Base-by-base conservation (phyloP, 345 rosid species). In the Pugionium dolabratum region DNA sequence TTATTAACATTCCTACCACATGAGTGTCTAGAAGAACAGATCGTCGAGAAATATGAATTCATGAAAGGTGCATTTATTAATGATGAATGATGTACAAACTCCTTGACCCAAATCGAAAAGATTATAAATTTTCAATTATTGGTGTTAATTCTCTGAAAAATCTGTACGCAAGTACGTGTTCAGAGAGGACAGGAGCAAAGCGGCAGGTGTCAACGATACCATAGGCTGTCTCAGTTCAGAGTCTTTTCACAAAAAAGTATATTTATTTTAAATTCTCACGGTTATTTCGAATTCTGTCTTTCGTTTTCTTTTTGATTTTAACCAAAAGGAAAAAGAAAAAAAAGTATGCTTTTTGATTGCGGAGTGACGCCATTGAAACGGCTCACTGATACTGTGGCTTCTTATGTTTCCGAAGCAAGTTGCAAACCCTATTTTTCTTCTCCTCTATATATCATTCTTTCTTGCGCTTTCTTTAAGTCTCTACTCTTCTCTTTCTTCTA, bases 191-290 rank as follows among this genome's bases (percentile, higher is more conserved):
- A 70, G 77, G 79, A 71, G 68, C 50, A 39, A 54, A 54, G 68
- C 52, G 73, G 77, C 81, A 81, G 83, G 83, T 87, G 83, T 65
- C 86, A 48, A 55, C 2, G 39, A 62, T 75, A 58, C 58, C 66
- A 59, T 45, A 41, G 81, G 62, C 71, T 68, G 43, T 68, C 31
- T 73, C 53, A 62, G 36, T 41, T 35, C 46, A 8, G 26, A 4
- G 11, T 30, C 18, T 18, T 18, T 18, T 18, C 18, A 18, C 18
- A 18, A 18, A 18, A 18, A 18, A 18, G 18, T 18, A 18, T 18
- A 63, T 48, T 73, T 54, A 53, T 59, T 49, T 47, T 31, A 59
- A 31, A 18, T 18, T 66, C 60, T 49, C 37, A 71, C 32, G 9
- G 53, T 63, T 44, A 50, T 49, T 54, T 54, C 44, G 30, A 32